Evolutionary conservation across 1,139 yeast species (phyloP), one percentile per base, ranked within the genome.

Genomic region (Taiozyma sp.): DNA sequence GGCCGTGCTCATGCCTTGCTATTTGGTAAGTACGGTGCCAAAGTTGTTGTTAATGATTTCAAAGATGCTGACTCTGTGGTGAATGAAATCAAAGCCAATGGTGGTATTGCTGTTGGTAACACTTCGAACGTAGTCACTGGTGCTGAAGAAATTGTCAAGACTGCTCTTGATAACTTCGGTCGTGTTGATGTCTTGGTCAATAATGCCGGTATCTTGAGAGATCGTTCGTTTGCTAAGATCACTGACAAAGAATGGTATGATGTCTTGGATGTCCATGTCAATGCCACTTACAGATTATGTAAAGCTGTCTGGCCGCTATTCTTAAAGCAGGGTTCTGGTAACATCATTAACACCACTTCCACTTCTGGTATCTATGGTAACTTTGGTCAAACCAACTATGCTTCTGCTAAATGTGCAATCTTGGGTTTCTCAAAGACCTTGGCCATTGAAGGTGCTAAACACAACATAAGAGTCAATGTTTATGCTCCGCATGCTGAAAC

Each of bases 401-500:
- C 97, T 38, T 83, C 97, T 47, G 97, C 98, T 48, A 93, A 93
- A 75, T 82, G 88, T 53, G 98, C 92, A 34, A 83, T 93, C 57
- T 72, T 91, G 49, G 97, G 97, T 38, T 80, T 93, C 63, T 78
- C 96, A 36, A 84, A 81, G 69, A 87, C 97, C 44, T 70, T 90
- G 57, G 97, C 98, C 28, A 76, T 87, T 59, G 99, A 93, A 73
- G 99, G 99, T 64, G 82, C 83, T 55, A 90, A 81, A 71, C 68
- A 75, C 65, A 84, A 86, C 66, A 89, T 93, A 62, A 77, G 78
- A 65, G 93, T 84, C 54, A 89, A 92, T 68, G 79, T 83, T 47
- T 86, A 91, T 69, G 98, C 98, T 46, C 99, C 99, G 54, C 97
- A 92, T 68, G 98, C 98, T 44, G 97, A 92, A 67, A 92, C 99